phyloP scores from a whole-genome alignment of 2,329 filamentous ascomycete species.

The Sporothrix humicola region DNA sequence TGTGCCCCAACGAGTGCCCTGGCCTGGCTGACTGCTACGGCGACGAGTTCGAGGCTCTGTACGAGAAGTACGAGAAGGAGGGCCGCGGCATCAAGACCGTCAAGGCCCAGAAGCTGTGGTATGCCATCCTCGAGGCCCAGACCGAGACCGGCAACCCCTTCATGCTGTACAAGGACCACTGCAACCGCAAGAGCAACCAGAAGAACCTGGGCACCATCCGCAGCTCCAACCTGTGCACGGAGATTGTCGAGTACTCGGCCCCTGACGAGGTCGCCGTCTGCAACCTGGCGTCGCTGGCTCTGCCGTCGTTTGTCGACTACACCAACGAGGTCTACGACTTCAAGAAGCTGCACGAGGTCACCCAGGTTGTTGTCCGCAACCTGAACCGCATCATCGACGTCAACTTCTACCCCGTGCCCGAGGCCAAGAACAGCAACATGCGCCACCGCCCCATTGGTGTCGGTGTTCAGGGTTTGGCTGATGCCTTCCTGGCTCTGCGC shows the following conservation, averaged over 20 bases:
- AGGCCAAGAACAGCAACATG: constrained; percentile 96
- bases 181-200: constrained; percentile 99
- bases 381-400: constrained; percentile 98
- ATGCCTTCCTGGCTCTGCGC: constrained; percentile 95
- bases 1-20: constrained; percentile 96
- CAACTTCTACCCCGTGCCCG: constrained; percentile 96
- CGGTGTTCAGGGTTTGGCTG: constrained; percentile 95
- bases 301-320: constrained; percentile 90
- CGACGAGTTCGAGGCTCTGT: constrained; percentile 94
- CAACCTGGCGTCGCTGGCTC: constrained; percentile 92
- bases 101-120: constrained; percentile 99
- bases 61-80: constrained; percentile 88
- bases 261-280: constrained; percentile 98
- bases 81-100: constrained; percentile 88
- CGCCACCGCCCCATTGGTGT: constrained; percentile 94
- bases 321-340: constrained; percentile 88
- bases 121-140: constrained; percentile 96
- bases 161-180: constrained; percentile 99
- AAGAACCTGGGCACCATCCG: constrained; percentile 99
- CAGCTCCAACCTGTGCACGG: constrained; percentile 98
- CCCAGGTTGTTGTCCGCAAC: constrained; percentile 90
- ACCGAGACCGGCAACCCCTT: constrained; percentile 99
- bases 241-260: constrained; percentile 96
- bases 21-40: constrained; percentile 96
- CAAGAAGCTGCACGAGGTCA: constrained; percentile 93